Evolutionary conservation across 805 yeast species (phyloP), one percentile per base, ranked within the genome.

Genomic region (Candida pseudoglaebosa): DNA sequence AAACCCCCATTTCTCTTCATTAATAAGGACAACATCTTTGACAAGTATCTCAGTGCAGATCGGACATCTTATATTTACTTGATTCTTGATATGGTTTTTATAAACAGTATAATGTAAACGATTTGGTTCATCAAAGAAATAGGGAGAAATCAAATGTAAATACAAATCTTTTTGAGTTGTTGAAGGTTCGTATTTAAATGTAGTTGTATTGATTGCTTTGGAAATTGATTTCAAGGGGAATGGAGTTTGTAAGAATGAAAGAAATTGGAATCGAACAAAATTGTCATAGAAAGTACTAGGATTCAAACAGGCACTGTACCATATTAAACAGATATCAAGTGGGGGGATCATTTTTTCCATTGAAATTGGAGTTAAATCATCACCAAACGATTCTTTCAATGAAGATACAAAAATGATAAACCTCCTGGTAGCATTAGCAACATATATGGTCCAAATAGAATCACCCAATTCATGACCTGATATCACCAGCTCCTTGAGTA

Each of bases 231-330:
- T 16, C 29, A 50, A 38, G 3, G 56, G 56, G 24, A 52, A 49
- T 5, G 56, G 53, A 30, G 29, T 33, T n/a, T 24, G 31, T 9
- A 47, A 34, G 29, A 52, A 47, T 20, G 43, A 36, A 7, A 40
- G 34, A 26, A 52, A 47, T 31, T 43, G 28, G 31, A 45, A 45
- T 5, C 53, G 39, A 7, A 37, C 38, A 22, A 49, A 49, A 5
- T 28, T 41, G 19, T 50, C 54, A 34, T 50, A 50, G 22, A 37
- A 44, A 1, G 42, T 24, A 16, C 41, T 30, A 5, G 55, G 53
- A 24, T 49, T 49, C 24, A 50, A 38, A 24, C 47, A 34, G 33
- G 49, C 44, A 2, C 51, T 43, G 26, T 52, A 49, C 56, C 55
- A 52, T 13, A 52, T 48, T 45, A 49, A 34, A 12, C 51, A 31